Conservation (phyloP, 306 rosid species). For the Bauhinia variegata region DNA sequence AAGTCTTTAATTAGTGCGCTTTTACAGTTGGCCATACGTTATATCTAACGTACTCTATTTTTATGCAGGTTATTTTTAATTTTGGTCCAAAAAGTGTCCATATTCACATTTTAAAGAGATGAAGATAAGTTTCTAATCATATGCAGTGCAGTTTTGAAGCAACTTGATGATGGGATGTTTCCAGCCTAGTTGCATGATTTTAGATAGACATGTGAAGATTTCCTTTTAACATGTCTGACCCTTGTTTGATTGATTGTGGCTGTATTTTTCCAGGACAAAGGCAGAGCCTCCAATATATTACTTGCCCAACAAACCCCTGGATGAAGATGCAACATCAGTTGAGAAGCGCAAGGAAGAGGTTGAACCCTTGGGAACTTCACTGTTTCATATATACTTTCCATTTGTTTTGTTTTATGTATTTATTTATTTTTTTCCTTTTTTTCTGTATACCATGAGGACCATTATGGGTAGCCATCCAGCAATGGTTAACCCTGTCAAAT, state of each 20-base stretch:
- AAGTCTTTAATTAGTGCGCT: constrained; percentile 25
- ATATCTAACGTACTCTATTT: constrained; percentile 27
- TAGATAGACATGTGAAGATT: constrained; percentile 37
- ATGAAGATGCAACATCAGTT: constrained; percentile 52
- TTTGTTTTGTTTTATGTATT: constrained; percentile 24
- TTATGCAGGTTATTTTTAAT: constrained; percentile 94
- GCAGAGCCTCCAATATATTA: constrained; percentile 91
- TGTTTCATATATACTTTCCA: constrained; percentile 7
- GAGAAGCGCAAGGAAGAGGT: constrained; percentile 89
- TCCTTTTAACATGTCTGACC: constrained; percentile 17
- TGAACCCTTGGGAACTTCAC: constrained; percentile 24
- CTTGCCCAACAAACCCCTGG: constrained; percentile 86
- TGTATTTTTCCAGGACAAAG: constrained; percentile 73
- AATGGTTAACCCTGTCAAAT: not conserved
- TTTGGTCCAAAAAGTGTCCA: constrained; percentile 99
- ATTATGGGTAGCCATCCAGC: not conserved
- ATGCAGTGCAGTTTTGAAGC: constrained; percentile 73
- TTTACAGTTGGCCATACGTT: constrained; percentile 21
- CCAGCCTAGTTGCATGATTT: constrained; percentile 55
- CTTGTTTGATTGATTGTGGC: constrained; percentile 26
- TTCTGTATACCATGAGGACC: constrained; percentile 2
- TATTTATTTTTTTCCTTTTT: no score
- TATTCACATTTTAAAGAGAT: constrained; percentile 96
- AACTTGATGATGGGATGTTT: constrained; percentile 61
- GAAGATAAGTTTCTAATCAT: constrained; percentile 98